Evolutionary conservation across 2,329 filamentous ascomycete species (phyloP).

Genomic region (Emmonsia crescens): DNA sequence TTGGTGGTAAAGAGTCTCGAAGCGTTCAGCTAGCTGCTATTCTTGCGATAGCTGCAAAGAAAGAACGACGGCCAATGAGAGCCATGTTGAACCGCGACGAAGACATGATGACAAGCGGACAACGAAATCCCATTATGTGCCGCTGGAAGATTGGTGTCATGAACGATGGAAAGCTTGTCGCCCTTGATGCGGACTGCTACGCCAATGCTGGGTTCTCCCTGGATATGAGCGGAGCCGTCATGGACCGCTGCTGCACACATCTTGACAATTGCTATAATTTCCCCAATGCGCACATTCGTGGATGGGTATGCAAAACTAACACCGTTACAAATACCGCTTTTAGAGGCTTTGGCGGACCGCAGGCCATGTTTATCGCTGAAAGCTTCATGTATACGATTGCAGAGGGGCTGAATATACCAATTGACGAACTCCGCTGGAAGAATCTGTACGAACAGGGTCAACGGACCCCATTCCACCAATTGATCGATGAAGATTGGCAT

Average conservation of each 20-base stretch:
- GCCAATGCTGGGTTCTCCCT: constrained; percentile 16
- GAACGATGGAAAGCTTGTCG: constrained; percentile 12
- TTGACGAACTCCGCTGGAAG: constrained; percentile 14
- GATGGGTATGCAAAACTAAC: constrained; percentile 18
- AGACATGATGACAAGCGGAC: constrained; percentile 73
- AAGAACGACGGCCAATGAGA: constrained; percentile 61
- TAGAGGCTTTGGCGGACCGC: constrained; percentile 18
- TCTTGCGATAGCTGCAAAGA: constrained; percentile 67
- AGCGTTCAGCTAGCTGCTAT: constrained; percentile 67
- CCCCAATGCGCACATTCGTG: constrained; percentile 16
- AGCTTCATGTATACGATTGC: constrained; percentile 15
- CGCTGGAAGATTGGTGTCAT: constrained; percentile 48
- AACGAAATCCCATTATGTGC: constrained; percentile 72
- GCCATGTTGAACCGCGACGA: constrained; percentile 86
- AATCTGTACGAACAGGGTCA: constrained; percentile 17
- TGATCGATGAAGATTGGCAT: constrained; percentile 19
- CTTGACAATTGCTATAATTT: constrained; percentile 19
- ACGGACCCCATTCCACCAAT: constrained; percentile 16
- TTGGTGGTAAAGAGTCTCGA: constrained; percentile 78
- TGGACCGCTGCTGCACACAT: constrained; percentile 18
- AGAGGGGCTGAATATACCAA: constrained; percentile 13
- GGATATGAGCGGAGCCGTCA: constrained; percentile 17
- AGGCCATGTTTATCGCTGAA: constrained; percentile 19
- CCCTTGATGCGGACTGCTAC: constrained; percentile 14
- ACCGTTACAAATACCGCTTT: constrained; percentile 18